Percentiles rank a stretch among this genome's conserved stretches.
phyloP scores from a whole-genome alignment of 176 grass and related monocot species.

The Phragmites australis region DNA sequence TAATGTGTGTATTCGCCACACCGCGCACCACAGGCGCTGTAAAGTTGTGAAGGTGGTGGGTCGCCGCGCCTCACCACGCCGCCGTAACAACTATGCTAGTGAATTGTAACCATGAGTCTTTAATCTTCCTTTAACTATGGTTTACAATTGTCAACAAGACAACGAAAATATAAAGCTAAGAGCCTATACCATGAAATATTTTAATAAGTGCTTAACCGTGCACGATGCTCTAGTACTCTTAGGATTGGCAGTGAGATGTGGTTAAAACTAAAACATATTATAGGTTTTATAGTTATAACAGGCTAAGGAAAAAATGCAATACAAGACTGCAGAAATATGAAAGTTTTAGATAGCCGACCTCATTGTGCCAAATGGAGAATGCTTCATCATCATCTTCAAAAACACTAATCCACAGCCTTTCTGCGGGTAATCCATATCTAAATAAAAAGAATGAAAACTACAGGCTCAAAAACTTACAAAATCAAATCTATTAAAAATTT shows the following conservation, averaged over 20 bases:
- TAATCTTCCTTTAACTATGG: background rate
- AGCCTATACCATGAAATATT: background rate
- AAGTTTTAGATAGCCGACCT: slow-evolving; percentile 44
- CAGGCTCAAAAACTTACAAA: slow-evolving; percentile 13
- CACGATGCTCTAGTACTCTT: background rate
- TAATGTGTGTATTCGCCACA: too few relatives aligned
- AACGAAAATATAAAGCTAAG: background rate
- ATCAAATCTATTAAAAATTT: background rate
- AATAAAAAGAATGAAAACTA: slow-evolving; percentile 36
- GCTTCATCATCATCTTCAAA: slow-evolving; percentile 93
- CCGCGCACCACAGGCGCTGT: too few relatives aligned
- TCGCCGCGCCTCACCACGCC: too few relatives aligned
- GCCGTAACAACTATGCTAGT: too few relatives aligned
- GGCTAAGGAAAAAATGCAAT: background rate
- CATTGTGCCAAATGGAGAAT: slow-evolving; percentile 87
- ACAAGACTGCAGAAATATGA: slow-evolving; percentile 17
- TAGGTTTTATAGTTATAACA: background rate
- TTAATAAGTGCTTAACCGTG: background rate
- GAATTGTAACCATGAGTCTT: background rate
- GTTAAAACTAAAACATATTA: background rate
- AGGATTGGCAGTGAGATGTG: background rate
- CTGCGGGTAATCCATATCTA: slow-evolving; percentile 79
- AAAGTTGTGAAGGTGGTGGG: too few relatives aligned
- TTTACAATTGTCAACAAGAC: background rate
- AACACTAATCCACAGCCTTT: slow-evolving; percentile 97